Base-by-base conservation (phyloP, 2,329 filamentous ascomycete species). In the Drechmeria coniospora region DNA sequence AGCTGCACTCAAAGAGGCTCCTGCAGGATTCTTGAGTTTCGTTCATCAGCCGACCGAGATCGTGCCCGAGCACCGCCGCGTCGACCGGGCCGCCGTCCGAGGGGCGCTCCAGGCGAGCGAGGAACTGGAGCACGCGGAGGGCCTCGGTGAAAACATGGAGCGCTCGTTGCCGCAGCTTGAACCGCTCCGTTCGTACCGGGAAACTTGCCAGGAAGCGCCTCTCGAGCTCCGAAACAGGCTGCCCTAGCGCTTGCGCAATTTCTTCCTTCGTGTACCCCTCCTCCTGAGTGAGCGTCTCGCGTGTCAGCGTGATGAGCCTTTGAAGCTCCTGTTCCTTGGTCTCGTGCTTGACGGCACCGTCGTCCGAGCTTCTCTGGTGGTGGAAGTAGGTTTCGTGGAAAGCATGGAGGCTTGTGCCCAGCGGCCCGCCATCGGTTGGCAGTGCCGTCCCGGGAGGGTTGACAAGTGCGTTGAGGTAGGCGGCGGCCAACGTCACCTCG, bases 101-200 rank as follows among this genome's bases (percentile, higher is more conserved):
- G 13, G 56, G 46, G 6, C 65, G 60, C 35, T 74, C 64, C n/a
- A 95, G 72, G 9, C 92, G 66, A 1, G 72, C 62, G 53, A 83
- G 74, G 63, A 95, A 95, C 39, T 74, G 63, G 13, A 90, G 64
- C 10, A 95, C 90, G 9, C 90, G 78, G 15, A 80, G 64, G 3
- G 90, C 86, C 56, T 98, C 90, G 37, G 67, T 71, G 55, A 90
- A 93, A 36, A 94, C 90, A 56, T 98, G 90, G 19, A 86, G 61
- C 0, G 87, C 82, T 22, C 90, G 76, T 53, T 92, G 82, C 15
- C 78, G 75, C 21, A 98, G 72, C 57, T 79, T 80, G 66, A 95
- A 95, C 11, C 65, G 68, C 31, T 90, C 80, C 2, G 86, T 82
- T 20, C 84, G 79, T 6, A 95, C 79, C 2, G 86, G 83, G 54